These are phyloP conservation scores for Gyrodon lividus DNA, from an alignment of 768 basidiomycete species.

Conservation along the genomic window DNA sequence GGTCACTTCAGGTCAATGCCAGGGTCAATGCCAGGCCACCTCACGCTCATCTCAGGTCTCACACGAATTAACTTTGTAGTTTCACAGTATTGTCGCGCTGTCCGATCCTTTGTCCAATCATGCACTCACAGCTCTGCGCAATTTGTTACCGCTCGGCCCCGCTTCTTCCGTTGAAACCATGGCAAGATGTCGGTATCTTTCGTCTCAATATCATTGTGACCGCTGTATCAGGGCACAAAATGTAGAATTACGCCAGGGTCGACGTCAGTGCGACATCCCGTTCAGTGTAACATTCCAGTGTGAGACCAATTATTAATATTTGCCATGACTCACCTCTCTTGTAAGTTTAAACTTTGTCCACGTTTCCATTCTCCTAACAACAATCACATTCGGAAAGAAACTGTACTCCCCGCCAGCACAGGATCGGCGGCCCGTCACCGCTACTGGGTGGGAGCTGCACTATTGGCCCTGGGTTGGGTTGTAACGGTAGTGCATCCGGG, in stretches of 20 bases:
- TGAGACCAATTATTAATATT: conserved; percentile 11
- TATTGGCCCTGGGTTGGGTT: too few relatives aligned
- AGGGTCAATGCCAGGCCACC: conserved; percentile 4
- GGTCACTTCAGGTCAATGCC: background rate
- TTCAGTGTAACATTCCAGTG: background rate
- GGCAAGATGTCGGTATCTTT: conserved; percentile 11
- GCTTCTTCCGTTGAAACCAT: background rate
- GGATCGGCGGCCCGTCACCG: too few relatives aligned
- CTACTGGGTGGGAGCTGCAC: too few relatives aligned
- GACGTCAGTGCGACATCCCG: background rate
- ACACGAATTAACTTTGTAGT: background rate
- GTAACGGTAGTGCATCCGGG: too few relatives aligned
- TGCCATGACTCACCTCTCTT: conserved; percentile 17
- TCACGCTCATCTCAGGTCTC: background rate
- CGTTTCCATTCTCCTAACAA: conserved; percentile 3
- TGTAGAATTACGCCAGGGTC: too few relatives aligned
- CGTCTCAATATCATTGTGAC: background rate
- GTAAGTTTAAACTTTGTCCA: conserved; percentile 5
- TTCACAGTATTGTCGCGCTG: conserved; percentile 1
- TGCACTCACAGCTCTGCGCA: background rate
- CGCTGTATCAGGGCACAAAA: too few relatives aligned
- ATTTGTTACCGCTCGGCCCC: background rate
- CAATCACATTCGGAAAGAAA: background rate
- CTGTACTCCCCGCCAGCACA: too few relatives aligned
- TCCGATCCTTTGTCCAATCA: conserved; percentile 1